Evolutionary conservation across 192 early-diverging fungal species (phyloP).

Genomic region (Coemansia sp.): DNA sequence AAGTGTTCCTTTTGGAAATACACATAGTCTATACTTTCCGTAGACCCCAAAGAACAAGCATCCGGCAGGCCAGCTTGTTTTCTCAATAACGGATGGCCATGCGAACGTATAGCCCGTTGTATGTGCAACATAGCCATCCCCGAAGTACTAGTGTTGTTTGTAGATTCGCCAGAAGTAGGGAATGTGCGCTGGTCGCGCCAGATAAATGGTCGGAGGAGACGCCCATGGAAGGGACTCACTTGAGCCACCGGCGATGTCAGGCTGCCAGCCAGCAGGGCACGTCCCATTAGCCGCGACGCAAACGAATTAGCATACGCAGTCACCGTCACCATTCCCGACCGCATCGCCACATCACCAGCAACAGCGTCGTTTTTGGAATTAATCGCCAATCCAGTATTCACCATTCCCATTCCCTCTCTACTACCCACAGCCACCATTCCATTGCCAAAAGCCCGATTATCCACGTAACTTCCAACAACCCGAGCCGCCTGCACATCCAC

Average conservation of each 20-base stretch:
- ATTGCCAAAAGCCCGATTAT: neutral
- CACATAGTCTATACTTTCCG: conserved; percentile 71
- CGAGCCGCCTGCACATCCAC: conserved; percentile 2
- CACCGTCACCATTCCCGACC: too few relatives aligned
- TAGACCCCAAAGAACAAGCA: conserved; percentile 7
- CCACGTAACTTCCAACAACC: neutral
- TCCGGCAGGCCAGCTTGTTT: too few relatives aligned
- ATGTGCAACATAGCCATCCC: conserved; percentile 20
- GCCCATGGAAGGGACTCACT: conserved; percentile 69
- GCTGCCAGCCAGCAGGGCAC: conserved; percentile 52
- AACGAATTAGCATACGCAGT: conserved; percentile 73
- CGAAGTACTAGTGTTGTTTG: conserved; percentile 24
- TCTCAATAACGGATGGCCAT: conserved; percentile 29
- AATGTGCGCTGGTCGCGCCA: conserved; percentile 63
- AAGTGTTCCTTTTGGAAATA: conserved; percentile 70
- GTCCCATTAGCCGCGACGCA: conserved; percentile 67
- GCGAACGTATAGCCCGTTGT: conserved; percentile 31
- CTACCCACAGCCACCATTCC: neutral
- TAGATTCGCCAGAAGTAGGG: too few relatives aligned
- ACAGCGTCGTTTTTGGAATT: too few relatives aligned
- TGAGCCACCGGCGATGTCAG: conserved; percentile 55
- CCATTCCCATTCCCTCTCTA: neutral
- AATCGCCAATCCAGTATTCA: too few relatives aligned
- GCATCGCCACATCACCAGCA: too few relatives aligned
- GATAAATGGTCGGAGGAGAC: conserved; percentile 76